Conservation (phyloP, 305 asterid species). For the Stenogyne calaminthoides region DNA sequence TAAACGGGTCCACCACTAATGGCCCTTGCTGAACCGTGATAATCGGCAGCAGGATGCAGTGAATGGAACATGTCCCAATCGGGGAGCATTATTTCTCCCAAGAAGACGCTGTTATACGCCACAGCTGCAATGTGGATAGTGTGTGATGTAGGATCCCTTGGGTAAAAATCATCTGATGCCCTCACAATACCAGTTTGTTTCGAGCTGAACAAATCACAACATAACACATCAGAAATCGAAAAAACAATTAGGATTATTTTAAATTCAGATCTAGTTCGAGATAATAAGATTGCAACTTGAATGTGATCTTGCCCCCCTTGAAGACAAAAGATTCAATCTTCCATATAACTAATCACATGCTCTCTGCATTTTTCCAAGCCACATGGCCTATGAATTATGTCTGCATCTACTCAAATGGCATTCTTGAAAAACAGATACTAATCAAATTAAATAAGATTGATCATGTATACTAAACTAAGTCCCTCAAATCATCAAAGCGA, state of each 20-base stretch:
- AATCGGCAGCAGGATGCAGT: slow-evolving; percentile 85
- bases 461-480: not conserved
- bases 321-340: not conserved
- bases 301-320: not conserved
- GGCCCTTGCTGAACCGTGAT: slow-evolving; percentile 87
- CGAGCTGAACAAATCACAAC: slow-evolving; percentile 31
- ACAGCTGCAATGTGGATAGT: slow-evolving; percentile 88
- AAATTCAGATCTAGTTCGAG: not conserved
- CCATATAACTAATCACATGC: not conserved
- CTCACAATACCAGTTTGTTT: slow-evolving; percentile 77
- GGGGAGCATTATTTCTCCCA: slow-evolving; percentile 81
- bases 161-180: slow-evolving; percentile 90
- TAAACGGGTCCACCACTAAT: slow-evolving; percentile 88
- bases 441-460: not conserved
- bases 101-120: slow-evolving; percentile 76
- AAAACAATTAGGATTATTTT: not conserved
- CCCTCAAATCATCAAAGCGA: not conserved
- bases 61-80: slow-evolving; percentile 99
- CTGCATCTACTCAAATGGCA: not conserved
- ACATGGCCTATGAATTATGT: not conserved
- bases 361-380: not conserved
- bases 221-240: slow-evolving; percentile 4
- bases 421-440: not conserved
- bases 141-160: slow-evolving; percentile 73
- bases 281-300: not conserved